These are phyloP conservation scores for Hypomontagnella submonticulosa DNA, from an alignment of 495 filamentous ascomycete genomes.

Conservation along the genomic window DNA sequence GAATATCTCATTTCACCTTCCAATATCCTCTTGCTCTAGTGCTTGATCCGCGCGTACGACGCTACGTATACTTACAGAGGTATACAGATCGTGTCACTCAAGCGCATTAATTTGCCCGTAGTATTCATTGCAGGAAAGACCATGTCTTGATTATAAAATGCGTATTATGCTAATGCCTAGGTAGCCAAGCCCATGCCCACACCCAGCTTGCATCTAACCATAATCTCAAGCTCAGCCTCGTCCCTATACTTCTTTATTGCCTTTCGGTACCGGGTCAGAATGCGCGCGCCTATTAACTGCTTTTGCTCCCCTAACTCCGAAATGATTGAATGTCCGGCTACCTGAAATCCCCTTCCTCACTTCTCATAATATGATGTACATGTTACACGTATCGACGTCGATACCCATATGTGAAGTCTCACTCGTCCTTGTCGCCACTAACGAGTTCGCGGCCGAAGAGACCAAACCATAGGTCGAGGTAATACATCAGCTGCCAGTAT, in stretches of 20 bases:
- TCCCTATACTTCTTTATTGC: conserved; percentile 17
- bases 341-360: background rate
- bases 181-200: conserved; percentile 2
- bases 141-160: conserved; percentile 23
- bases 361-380: conserved; percentile 5
- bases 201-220: conserved; percentile 11
- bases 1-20: too few relatives aligned
- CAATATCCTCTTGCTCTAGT: too few relatives aligned
- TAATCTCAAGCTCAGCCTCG: conserved; percentile 3
- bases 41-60: too few relatives aligned
- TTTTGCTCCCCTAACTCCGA: conserved; percentile 5
- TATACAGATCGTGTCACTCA: too few relatives aligned
- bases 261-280: background rate
- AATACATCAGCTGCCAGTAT: conserved; percentile 76
- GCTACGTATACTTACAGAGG: too few relatives aligned
- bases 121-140: background rate
- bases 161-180: conserved; percentile 6
- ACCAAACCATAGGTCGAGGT: conserved; percentile 58
- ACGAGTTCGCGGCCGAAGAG: conserved; percentile 62
- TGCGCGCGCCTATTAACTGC: background rate
- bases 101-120: too few relatives aligned
- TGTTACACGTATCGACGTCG: background rate
- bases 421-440: conserved; percentile 63
- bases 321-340: background rate
- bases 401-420: background rate